Evolutionary conservation across 495 filamentous ascomycete genomes (phyloP).

Genomic region (Pyrenula aspistea): DNA sequence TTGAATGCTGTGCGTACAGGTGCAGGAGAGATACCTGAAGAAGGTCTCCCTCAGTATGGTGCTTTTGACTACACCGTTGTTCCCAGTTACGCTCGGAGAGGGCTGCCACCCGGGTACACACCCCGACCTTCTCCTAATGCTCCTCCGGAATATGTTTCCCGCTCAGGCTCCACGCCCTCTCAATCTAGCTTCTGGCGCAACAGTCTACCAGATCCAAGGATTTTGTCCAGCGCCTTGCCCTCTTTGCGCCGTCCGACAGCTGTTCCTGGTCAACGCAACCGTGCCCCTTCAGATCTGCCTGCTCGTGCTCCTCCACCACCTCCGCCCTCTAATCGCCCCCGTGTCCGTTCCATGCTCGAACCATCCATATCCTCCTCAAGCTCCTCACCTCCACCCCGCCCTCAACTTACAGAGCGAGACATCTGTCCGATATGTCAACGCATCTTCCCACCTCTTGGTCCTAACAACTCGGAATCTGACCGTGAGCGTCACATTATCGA

Average conservation of each 20-base stretch:
- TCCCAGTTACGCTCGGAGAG: not conserved
- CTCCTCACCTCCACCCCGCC: conserved; percentile 5
- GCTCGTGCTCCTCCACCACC: not conserved
- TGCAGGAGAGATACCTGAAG: conserved; percentile 4
- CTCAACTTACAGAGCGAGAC: conserved; percentile 61
- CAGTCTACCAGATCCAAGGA: not conserved
- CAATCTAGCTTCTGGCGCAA: not conserved
- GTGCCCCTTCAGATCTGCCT: not conserved
- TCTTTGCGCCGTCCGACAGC: not conserved
- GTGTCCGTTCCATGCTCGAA: conserved; percentile 7
- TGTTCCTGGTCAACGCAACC: not conserved
- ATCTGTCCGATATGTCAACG: conserved; percentile 81
- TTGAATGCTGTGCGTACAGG: not conserved
- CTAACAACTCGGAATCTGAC: conserved; percentile 45
- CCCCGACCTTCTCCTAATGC: not conserved
- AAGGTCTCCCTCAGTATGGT: conserved; percentile 1
- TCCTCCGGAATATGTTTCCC: not conserved
- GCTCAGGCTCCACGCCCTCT: not conserved
- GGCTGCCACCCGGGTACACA: not conserved
- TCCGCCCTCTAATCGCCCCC: not conserved
- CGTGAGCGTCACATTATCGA: conserved; percentile 65
- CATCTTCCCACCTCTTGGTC: conserved; percentile 53
- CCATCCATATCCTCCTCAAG: not conserved
- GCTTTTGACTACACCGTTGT: conserved; percentile 1
- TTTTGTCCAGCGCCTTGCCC: not conserved